A percentile compares a stretch with the other conserved stretches of the same genome.
Conservation (phyloP, 768 basidiomycete genomes). For the Asterophora lycoperdoides region DNA sequence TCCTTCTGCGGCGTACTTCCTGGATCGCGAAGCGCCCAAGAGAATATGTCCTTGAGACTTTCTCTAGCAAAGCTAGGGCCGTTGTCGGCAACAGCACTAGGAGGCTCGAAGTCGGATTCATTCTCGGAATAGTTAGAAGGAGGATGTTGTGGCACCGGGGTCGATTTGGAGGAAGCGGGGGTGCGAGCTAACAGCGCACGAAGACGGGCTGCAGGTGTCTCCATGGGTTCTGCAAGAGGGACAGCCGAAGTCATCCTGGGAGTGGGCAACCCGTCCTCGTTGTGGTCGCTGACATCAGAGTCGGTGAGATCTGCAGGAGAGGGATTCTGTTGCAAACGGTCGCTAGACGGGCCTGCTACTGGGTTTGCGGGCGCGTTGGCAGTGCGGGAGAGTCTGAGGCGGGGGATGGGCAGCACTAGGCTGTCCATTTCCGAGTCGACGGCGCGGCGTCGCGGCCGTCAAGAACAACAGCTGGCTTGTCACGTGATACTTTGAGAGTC, state of each 20-base stretch:
- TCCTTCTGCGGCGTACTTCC: constrained; percentile 60
- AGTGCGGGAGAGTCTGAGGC: constrained; percentile 33
- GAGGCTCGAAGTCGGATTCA: constrained; percentile 58
- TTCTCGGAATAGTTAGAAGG: constrained; percentile 39
- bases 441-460: not conserved
- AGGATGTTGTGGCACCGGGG: constrained; percentile 22
- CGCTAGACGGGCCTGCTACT: constrained; percentile 29
- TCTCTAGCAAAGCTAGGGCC: constrained; percentile 50
- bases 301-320: constrained; percentile 23
- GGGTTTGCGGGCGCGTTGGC: constrained; percentile 22
- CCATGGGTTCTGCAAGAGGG: constrained; percentile 20
- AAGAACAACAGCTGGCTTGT: not conserved
- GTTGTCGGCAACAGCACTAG: constrained; percentile 28
- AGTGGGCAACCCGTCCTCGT: constrained; percentile 37
- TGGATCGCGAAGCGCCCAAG: constrained; percentile 58
- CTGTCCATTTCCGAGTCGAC: constrained; percentile 33
- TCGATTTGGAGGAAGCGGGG: constrained; percentile 33
- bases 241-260: constrained; percentile 31
- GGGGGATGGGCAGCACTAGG: constrained; percentile 24
- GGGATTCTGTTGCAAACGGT: constrained; percentile 29
- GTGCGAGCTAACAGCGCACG: constrained; percentile 57
- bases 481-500: no score
- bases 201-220: constrained; percentile 57
- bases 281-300: constrained; percentile 23
- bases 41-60: constrained; percentile 62